These are phyloP conservation scores for Tricholoma bakamatsutake DNA, from an alignment of 768 basidiomycete species.

Conservation along the genomic window DNA sequence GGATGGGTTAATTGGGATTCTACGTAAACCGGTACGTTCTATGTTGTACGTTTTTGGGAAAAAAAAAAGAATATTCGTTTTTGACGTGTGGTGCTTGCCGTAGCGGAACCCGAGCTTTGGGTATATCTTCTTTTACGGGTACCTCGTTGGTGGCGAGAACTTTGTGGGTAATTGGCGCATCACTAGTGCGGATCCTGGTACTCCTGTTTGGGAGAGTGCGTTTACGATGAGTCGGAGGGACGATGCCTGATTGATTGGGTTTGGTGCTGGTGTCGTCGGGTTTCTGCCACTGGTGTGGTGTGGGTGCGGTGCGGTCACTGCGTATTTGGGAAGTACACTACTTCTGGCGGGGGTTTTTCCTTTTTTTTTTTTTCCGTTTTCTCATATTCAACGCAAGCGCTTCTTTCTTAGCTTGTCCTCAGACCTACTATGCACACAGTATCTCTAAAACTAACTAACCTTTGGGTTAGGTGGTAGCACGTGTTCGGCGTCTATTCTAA, in stretches of 20 bases:
- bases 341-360: too few species aligned
- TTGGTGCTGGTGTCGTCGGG: too few species aligned
- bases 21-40: slow-evolving; percentile 33
- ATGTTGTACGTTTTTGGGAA: background rate
- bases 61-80: slow-evolving; percentile 4
- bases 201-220: slow-evolving; percentile 56
- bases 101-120: slow-evolving; percentile 19
- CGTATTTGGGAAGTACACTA: too few species aligned
- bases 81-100: background rate
- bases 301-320: background rate
- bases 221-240: slow-evolving; percentile 54
- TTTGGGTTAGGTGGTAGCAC: too few species aligned
- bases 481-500: too few species aligned
- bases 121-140: slow-evolving; percentile 59
- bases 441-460: too few species aligned
- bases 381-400: too few species aligned
- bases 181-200: slow-evolving; percentile 35
- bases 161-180: slow-evolving; percentile 73
- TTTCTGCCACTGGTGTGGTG: background rate
- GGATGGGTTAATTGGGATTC: slow-evolving; percentile 54
- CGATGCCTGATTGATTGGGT: background rate
- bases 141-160: slow-evolving; percentile 56
- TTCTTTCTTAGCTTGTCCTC: too few species aligned
- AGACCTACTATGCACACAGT: too few species aligned
- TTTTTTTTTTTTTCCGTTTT: too few species aligned